Conservation (phyloP, 176 grass and related monocot species). For the Zoysia japonica region DNA sequence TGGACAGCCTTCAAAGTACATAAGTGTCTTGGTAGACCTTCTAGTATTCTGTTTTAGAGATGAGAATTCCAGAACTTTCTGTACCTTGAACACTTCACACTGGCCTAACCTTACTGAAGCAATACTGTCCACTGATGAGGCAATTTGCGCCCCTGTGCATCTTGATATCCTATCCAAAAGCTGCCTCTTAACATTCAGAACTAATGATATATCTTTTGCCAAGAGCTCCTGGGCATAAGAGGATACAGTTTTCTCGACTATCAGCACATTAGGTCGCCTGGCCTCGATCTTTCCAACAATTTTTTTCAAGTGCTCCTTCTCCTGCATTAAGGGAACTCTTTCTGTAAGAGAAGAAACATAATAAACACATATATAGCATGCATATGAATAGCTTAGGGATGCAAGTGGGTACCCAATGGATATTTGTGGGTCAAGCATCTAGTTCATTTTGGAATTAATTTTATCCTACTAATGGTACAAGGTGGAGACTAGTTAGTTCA, state of each 20-base stretch:
- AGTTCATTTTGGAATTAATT: too few relatives aligned
- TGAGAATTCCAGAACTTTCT: slow-evolving; percentile 61
- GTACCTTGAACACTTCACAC: slow-evolving; percentile 76
- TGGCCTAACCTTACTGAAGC: slow-evolving; percentile 56
- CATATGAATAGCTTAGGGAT: background rate
- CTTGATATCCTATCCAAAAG: slow-evolving; percentile 89
- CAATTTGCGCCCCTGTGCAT: slow-evolving; percentile 91
- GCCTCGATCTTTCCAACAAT: slow-evolving; percentile 74
- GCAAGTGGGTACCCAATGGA: too few relatives aligned
- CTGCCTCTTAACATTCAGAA: slow-evolving; percentile 85
- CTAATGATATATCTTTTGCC: slow-evolving; percentile 82
- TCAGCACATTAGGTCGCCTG: slow-evolving; percentile 70
- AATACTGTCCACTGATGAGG: slow-evolving; percentile 70
- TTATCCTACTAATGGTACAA: too few relatives aligned
- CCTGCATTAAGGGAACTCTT: slow-evolving; percentile 51
- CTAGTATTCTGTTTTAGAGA: slow-evolving; percentile 45
- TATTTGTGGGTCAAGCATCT: too few relatives aligned
- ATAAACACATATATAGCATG: slow-evolving; percentile 11
- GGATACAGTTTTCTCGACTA: slow-evolving; percentile 95
- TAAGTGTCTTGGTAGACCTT: slow-evolving; percentile 68
- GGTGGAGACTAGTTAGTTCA: too few relatives aligned
- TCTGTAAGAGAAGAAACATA: slow-evolving; percentile 35
- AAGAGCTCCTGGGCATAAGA: slow-evolving; percentile 85
- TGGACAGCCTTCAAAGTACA: slow-evolving; percentile 98
- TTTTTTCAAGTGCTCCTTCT: slow-evolving; percentile 71